Evolutionary conservation across 768 basidiomycete genomes (phyloP), one percentile per base, ranked within the genome.

Genomic region (Amanita pseudoporphyria): DNA sequence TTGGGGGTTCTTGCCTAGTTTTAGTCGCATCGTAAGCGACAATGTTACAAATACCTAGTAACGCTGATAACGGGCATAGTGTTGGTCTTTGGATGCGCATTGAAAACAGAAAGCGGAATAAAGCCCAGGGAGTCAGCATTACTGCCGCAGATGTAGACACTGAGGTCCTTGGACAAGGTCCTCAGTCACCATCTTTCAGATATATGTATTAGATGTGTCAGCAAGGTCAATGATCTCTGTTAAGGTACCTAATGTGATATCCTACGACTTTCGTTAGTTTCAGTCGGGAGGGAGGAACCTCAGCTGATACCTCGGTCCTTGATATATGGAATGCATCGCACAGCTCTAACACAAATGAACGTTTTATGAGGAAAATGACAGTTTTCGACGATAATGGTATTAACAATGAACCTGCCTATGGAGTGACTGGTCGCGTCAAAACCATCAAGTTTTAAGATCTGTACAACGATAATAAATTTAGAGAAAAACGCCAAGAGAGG

Each of bases 11-110:
- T 10, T 74, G 74, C 40, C 60, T 76, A 39, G 36, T 75, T 14
- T 58, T 73, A 1, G 71, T 73, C 6, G 64, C 69, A 28, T 51
- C 58, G 65, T 71, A 56, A 53, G 64, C 56, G 24, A 12, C 24
- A 31, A 5, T 40, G 14, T 36, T 21, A 16, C 5, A 19, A 41
- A n/a, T 30, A 36, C 18, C 44, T 51, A 14, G 30, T 18, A n/a
- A 37, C 9, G 18, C 10, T 36, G 35, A 37, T 22, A 13, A 22
- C 21, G 36, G 9, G 21, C 21, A 16, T 47, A 68, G 70, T 30
- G 64, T 66, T 44, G 74, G 76, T 6, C 58, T 66, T 22, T 78
- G 71, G 58, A 78, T 78, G 75, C 64, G 73, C 39, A 53, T 60
- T 19, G 75, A 77, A 42, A 78, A 77, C 53, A 62, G 61, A 33